Evolutionary conservation across 257 asterid genomes (phyloP).

Genomic region (Petunia axillaris): DNA sequence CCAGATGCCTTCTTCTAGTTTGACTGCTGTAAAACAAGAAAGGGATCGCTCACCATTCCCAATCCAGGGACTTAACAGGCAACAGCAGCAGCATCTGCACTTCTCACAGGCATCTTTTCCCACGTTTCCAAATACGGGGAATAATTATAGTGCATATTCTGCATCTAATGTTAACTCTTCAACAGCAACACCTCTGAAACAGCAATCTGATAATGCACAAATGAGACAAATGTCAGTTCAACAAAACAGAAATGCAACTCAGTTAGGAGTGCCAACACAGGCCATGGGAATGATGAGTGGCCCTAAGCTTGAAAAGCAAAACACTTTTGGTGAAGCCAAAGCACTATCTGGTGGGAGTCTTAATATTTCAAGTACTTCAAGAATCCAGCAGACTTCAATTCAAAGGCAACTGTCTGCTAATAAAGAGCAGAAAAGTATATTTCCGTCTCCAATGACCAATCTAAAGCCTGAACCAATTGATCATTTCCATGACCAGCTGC

Average conservation of each 20-base stretch:
- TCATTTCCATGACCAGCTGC: conserved; percentile 65
- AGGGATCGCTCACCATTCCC: conserved; percentile 67
- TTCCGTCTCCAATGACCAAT: conserved; percentile 49
- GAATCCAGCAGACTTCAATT: conserved; percentile 47
- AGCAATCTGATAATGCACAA: conserved; percentile 65
- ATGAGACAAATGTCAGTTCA: conserved; percentile 67
- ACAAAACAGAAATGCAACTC: conserved; percentile 53
- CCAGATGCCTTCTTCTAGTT: conserved; percentile 50
- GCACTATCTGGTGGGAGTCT: conserved; percentile 47
- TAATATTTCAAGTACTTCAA: conserved; percentile 46
- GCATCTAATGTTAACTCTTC: conserved; percentile 51
- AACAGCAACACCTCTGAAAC: conserved; percentile 51
- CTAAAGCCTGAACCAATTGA: conserved; percentile 78
- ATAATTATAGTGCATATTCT: conserved; percentile 59
- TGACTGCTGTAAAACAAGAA: conserved; percentile 56
- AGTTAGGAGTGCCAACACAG: conserved; percentile 53
- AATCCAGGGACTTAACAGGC: conserved; percentile 70
- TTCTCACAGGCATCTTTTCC: conserved; percentile 65
- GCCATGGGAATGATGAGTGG: conserved; percentile 52
- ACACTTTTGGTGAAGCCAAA: conserved; percentile 57
- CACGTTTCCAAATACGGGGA: conserved; percentile 56
- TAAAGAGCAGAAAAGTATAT: conserved; percentile 52
- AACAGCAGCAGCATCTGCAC: conserved; percentile 62
- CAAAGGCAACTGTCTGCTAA: conserved; percentile 47
- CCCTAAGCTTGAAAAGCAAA: conserved; percentile 64